Base-by-base conservation (phyloP, 768 basidiomycete species). In the Kwoniella dejecticola region DNA sequence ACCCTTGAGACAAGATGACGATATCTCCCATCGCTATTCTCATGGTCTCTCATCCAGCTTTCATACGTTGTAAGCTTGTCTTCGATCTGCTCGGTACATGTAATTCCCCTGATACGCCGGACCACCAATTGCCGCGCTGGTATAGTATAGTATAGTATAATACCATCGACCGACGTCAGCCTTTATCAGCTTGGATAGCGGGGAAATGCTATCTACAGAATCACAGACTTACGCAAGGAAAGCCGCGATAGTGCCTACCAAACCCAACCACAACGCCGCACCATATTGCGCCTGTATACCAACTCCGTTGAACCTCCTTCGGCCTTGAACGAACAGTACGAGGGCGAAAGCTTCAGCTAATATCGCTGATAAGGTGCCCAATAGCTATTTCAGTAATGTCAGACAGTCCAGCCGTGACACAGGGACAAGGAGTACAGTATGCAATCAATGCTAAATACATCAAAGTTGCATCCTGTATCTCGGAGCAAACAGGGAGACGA, bases 81-180 rank as follows among this genome's bases (percentile, higher is more conserved):
- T 26, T 10, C 45, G 13, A 52, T 69, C 48, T 27, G 73, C 73
- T 19, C 73, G 47, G 57, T 72, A 72, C 70, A 75, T 68, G 31
- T 44, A 70, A 7, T 48, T 47, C 0, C 66, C 73, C 13, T 56
- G 52, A 54, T 62, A 72, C 23, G 48, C 50, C 11, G 73, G 73
- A 4, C 68, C 73, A 11, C 73, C 70, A 31, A 68, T 55, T 13
- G 57, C 63, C 2, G 62, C 62, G 23, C 60, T 60, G 41, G 41
- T 12, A 42, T 42, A 42, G 7, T 42, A 12, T 5, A 38, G n/a
- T n/a, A n/a, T n/a, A n/a, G n/a, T n/a, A n/a, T n/a, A n/a, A n/a
- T n/a, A n/a, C n/a, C n/a, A n/a, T n/a, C n/a, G n/a, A n/a, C n/a
- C n/a, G n/a, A n/a, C n/a, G n/a, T n/a, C n/a, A n/a, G n/a, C n/a